Evolutionary conservation across 805 yeast genomes (phyloP), one percentile per base, ranked within the genome.

Genomic region (Candida ficus): DNA sequence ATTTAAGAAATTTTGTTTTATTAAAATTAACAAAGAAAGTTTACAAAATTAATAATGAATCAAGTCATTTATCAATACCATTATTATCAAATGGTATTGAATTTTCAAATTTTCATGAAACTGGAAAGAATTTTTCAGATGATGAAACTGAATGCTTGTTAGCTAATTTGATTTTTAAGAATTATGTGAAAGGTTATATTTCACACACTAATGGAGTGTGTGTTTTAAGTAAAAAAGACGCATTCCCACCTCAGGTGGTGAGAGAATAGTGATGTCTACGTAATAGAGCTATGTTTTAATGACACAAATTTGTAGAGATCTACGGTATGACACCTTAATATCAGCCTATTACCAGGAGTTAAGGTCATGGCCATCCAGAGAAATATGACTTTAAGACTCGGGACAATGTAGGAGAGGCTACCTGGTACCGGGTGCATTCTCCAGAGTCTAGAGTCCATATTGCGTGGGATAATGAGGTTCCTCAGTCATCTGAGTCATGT

Each of bases 121-220:
- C 30, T n/a, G 23, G 33, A 46, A 43, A 58, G 39, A 39, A 45
- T 17, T 66, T 38, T 18, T 27, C 41, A 1, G 33, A 48, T 13
- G 86, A 79, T 53, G 79, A 76, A 41, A 64, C 79, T 5, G 96
- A 89, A 60, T 79, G 91, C 44, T 60, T 73, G 10, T 48, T 87
- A 18, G 89, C 95, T 0, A 75, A 72, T 39, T 62, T 83, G 52
- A 85, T 89, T 16, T 67, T 70, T 38, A 62, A 64, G 37, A 82
- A 82, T 8, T 64, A 59, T 42, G 64, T 88, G 35, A 87, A 83
- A 60, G 96, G 96, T 0, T 89, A 89, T 58, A 60, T 89, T 13
- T 83, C 95, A 5, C 93, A 87, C 55, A 73, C 80, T 4, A 79
- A 84, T 53, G 66, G 76, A 30, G 83, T 85, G 37, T 66, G 86